Evolutionary conservation across 192 early-diverging fungal genomes (phyloP), one percentile per base, ranked within the genome.

Genomic region (Thamnidium elegans): DNA sequence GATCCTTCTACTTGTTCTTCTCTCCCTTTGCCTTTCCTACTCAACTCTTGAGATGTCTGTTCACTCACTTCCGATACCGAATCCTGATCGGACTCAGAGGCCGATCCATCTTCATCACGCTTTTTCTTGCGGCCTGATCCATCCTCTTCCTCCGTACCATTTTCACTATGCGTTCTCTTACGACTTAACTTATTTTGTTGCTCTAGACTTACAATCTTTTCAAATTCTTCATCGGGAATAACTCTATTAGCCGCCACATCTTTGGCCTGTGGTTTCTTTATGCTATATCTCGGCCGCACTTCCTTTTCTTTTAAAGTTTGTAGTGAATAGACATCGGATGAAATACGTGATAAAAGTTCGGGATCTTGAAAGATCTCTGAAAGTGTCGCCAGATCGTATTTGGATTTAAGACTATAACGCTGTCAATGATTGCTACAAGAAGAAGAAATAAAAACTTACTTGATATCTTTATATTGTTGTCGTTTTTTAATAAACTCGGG

Each of bases 321-420:
- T 7, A 30, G 21, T 9, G 20, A 15, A 3, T 21, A 1, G 10
- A 23, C 14, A 1, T 42, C 58, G 14, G 19, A 31, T 6, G 42
- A 4, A 7, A 59, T 42, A 1, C 11, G 3, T 0, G 43, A 4
- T 39, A 59, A 36, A 2, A 59, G 21, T 14, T 59, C 43, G 1
- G 58, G 58, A 26, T 59, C 58, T n/a, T 59, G 58, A 36, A 59
- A 59, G 9, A 59, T 14, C 10, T 39, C 36, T 10, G 58, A 59
- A 36, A 59, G 21, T 30, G 42, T 15, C 23, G 39, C 43, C 1
- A 44, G 21, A 15, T 39, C 36, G 14, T 45, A 21, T 45, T 59
- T 59, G 11, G 58, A 20, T 6, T 1, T 17, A 9, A 56, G 31
- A 10, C n/a, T n/a, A 1, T 8, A 17, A 17, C 6, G 4, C n/a